Conservation (phyloP, 2,329 filamentous ascomycete species). For the Coleophoma crateriformis region DNA sequence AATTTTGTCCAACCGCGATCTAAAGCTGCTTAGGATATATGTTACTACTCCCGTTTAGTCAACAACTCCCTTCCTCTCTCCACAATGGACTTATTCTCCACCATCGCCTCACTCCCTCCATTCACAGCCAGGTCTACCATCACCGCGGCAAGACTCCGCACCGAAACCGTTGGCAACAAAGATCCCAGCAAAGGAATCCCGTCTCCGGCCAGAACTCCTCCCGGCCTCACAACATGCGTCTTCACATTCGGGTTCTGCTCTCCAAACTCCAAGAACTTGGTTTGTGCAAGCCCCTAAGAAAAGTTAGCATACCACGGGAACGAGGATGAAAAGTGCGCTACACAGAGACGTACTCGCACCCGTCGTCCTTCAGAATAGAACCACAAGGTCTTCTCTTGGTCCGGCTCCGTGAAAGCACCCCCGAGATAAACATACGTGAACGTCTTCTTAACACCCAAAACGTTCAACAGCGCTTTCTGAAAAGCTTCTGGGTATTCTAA, state of each 20-base stretch:
- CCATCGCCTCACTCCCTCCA: constrained; percentile 6
- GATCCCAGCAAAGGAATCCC: constrained; percentile 6
- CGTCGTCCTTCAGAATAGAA: constrained; percentile 32
- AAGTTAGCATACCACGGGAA: constrained; percentile 1
- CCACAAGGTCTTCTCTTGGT: constrained; percentile 34
- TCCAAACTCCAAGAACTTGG: constrained; percentile 8
- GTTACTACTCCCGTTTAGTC: constrained; percentile 5
- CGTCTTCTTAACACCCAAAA: constrained; percentile 24
- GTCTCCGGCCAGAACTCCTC: constrained; percentile 3
- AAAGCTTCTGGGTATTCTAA: constrained; percentile 14
- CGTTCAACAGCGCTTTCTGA: constrained; percentile 6
- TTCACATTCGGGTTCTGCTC: constrained; percentile 8
- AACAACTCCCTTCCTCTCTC: constrained; percentile 8
- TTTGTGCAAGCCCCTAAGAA: constrained; percentile 8
- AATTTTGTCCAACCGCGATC: no score
- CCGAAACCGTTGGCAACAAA: constrained; percentile 6
- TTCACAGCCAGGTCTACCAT: constrained; percentile 13
- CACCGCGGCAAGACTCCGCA: constrained; percentile 6
- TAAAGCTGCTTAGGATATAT: background rate
- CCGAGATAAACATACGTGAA: constrained; percentile 38
- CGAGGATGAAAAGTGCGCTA: background rate
- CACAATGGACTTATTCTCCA: constrained; percentile 7
- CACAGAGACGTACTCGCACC: constrained; percentile 4
- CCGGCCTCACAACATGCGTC: constrained; percentile 8
- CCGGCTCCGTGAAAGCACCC: constrained; percentile 31